Evolutionary conservation across 2,329 filamentous ascomycete genomes (phyloP), one percentile per base, ranked within the genome.

Genomic region (Pseudogymnoascus sp.): DNA sequence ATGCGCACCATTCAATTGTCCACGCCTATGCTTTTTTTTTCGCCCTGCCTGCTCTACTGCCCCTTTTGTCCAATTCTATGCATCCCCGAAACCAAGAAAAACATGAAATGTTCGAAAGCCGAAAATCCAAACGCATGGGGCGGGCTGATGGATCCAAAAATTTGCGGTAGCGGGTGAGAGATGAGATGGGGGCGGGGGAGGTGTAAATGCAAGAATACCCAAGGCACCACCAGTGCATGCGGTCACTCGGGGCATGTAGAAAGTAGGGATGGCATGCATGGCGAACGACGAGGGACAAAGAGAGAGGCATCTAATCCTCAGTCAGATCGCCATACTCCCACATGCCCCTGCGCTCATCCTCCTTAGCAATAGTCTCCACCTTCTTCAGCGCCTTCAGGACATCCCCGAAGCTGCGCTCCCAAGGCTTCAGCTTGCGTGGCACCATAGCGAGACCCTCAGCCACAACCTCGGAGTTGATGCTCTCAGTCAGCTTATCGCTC

Each of bases 291-390:
- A 50, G 12, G 22, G 41, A 46, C 22, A 12, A n/a, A 1, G 11
- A 53, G 24, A 53, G 43, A 53, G 24, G 2, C 24, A 28, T 28
- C 43, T 86, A 92, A 72, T 96, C 91, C 79, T 96, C 93, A 12
- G 91, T 96, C 72, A 96, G 82, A 75, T 98, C 95, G 69, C 95
- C 95, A 77, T 98, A 99, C 83, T 99, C 95, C 93, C 93, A 99
- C 84, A 96, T 95, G 46, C 95, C 95, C 68, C 86, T 81, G 66
- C 92, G 85, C 63, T 87, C 86, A 64, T 87, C 86, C 62, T 84
- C 80, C 84, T 96, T 96, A 4, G 93, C 93, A 75, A 88, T 82
- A 37, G 83, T 81, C 80, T 96, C 89, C 61, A 89, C 84, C 75
- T 89, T 83, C 72, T 84, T 87, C 66, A 97, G 78, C 69, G 84